Evolutionary conservation across 768 basidiomycete species (phyloP).

Genomic region (Boletus fagicola): DNA sequence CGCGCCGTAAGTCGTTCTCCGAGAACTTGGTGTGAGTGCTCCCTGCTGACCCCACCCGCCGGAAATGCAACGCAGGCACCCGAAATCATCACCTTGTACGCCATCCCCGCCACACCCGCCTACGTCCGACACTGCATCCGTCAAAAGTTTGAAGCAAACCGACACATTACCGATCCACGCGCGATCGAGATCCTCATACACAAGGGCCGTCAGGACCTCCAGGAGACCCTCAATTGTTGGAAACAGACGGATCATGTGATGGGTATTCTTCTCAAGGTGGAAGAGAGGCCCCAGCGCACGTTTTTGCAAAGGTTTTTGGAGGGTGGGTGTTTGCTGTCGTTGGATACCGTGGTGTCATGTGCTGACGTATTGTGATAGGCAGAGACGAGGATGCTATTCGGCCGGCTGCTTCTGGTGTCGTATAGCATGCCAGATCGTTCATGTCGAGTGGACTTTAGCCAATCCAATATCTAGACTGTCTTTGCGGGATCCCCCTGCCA

Average conservation of each 20-base stretch:
- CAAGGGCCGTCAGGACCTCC: constrained; percentile 84
- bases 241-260: constrained; percentile 81
- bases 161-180: constrained; percentile 74
- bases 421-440: constrained; percentile 14
- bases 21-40: neutral
- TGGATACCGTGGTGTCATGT: neutral
- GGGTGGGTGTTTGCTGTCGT: constrained; percentile 47
- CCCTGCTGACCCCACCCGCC: neutral
- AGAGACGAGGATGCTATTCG: constrained; percentile 70
- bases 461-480: constrained; percentile 4
- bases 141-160: constrained; percentile 82
- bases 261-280: constrained; percentile 59
- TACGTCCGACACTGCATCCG: constrained; percentile 81
- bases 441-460: constrained; percentile 4
- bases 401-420: constrained; percentile 58
- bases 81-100: constrained; percentile 80
- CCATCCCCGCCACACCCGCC: constrained; percentile 74
- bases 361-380: constrained; percentile 40
- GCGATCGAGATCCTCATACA: constrained; percentile 83
- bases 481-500: neutral
- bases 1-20: constrained; percentile 63
- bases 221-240: constrained; percentile 95
- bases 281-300: constrained; percentile 48
- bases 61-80: constrained; percentile 67
- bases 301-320: constrained; percentile 86